Conservation (phyloP, 768 basidiomycete species). For the Sporobolomyces roseus region DNA sequence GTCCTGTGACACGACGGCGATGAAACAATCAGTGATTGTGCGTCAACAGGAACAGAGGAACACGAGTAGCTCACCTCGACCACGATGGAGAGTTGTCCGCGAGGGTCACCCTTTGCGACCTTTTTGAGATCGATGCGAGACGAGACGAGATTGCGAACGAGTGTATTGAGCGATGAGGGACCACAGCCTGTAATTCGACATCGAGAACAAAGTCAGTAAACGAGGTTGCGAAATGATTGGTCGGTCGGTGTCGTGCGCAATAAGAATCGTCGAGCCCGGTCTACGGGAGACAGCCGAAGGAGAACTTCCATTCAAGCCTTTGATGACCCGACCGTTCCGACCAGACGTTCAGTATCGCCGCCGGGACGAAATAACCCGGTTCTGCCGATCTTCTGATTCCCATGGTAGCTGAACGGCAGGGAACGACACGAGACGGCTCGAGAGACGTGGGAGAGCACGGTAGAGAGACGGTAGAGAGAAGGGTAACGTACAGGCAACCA, state of each 20-base stretch:
- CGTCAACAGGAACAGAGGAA: not conserved
- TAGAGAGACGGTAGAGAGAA: not conserved
- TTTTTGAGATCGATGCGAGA: conserved; percentile 59
- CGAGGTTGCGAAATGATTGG: too few relatives aligned
- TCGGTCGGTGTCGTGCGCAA: not conserved
- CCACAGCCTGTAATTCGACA: conserved; percentile 61
- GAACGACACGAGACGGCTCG: too few relatives aligned
- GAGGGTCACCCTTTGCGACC: conserved; percentile 51
- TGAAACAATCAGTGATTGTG: too few relatives aligned
- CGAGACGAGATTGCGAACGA: conserved; percentile 65
- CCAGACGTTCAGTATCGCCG: not conserved
- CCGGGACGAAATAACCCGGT: not conserved
- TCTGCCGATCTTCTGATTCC: not conserved
- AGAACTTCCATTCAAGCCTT: too few relatives aligned
- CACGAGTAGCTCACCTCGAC: conserved; percentile 31
- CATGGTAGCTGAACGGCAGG: too few relatives aligned
- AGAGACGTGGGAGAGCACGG: too few relatives aligned
- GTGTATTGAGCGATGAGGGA: conserved; percentile 63
- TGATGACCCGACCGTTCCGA: not conserved
- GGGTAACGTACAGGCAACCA: conserved; percentile 65
- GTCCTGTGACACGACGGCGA: conserved; percentile 10
- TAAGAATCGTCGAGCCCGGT: not conserved
- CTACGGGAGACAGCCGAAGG: not conserved
- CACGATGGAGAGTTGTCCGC: conserved; percentile 30
- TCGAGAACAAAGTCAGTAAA: not conserved